A percentile compares a stretch with the other conserved stretches of the same genome.
phyloP scores from a whole-genome alignment of 1,284 basidiomycete genomes.

The Hemileia vastatrix region DNA sequence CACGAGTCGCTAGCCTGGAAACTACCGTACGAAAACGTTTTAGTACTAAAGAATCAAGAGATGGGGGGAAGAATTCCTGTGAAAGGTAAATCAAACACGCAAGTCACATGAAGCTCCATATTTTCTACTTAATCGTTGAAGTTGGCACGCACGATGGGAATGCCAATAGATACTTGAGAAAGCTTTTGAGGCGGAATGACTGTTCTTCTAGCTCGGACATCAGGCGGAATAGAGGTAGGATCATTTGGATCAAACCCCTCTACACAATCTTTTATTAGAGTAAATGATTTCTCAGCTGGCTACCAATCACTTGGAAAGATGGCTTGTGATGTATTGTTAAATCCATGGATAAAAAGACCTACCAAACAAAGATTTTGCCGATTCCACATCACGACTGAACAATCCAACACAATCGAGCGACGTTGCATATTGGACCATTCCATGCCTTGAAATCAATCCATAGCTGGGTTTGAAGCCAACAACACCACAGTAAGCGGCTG shows the following conservation, averaged over 20 bases:
- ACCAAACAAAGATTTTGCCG: conserved; percentile 58
- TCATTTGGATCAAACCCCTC: conserved; percentile 2
- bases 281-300: background rate
- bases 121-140: too few relatives aligned
- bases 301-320: too few relatives aligned
- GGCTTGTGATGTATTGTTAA: too few relatives aligned
- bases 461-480: conserved; percentile 91
- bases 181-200: too few relatives aligned
- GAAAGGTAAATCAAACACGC: too few relatives aligned
- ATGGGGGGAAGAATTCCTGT: too few relatives aligned
- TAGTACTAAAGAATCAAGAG: conserved; percentile 76
- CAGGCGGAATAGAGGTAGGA: conserved; percentile 1
- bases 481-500: conserved; percentile 86
- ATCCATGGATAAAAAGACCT: conserved; percentile 40
- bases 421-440: conserved; percentile 85
- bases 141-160: too few relatives aligned
- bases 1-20: conserved; percentile 55
- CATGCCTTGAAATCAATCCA: conserved; percentile 81
- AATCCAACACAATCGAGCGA: conserved; percentile 90
- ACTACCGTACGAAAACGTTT: too few relatives aligned
- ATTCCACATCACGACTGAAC: conserved; percentile 54
- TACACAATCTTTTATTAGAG: background rate
- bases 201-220: background rate
- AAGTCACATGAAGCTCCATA: too few relatives aligned
- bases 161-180: too few relatives aligned